A percentile compares a stretch with the other conserved stretches of the same genome.
phyloP scores from a whole-genome alignment of 2,329 filamentous ascomycete genomes.

The Aspergillus thermomutatus region DNA sequence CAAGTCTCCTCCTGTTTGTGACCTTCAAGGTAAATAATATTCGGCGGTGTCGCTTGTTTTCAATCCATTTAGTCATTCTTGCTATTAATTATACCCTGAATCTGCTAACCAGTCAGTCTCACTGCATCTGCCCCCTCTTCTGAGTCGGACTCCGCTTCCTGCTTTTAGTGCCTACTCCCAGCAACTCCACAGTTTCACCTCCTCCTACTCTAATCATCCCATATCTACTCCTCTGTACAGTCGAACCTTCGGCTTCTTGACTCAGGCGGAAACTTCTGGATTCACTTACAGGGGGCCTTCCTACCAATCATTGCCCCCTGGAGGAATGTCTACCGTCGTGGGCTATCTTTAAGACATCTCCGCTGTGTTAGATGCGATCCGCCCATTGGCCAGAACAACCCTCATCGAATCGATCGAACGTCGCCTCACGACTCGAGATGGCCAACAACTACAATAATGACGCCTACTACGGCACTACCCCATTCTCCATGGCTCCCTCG shows the following conservation, averaged over 20 bases:
- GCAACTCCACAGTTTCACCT: neutral
- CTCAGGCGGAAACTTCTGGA: neutral
- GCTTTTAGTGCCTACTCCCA: neutral
- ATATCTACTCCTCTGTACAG: neutral
- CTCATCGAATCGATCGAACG: constrained; percentile 16
- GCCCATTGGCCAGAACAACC: constrained; percentile 11
- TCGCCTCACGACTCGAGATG: constrained; percentile 4
- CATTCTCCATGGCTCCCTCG: neutral
- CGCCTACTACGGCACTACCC: constrained; percentile 6
- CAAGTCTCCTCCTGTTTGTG: neutral
- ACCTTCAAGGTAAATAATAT: neutral
- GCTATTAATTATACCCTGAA: no score
- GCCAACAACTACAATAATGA: constrained; percentile 9
- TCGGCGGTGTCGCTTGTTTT: no score
- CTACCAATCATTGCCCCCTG: neutral
- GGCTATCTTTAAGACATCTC: neutral
- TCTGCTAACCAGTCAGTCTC: no score
- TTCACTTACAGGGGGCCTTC: neutral
- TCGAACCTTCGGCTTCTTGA: neutral
- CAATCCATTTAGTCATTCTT: no score
- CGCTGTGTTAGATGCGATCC: constrained; percentile 10
- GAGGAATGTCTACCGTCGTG: neutral
- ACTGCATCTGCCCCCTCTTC: no score
- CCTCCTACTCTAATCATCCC: neutral
- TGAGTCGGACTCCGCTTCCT: neutral